Evolutionary conservation across 139 green algal genomes (phyloP).

Genomic region (Tetratostichococcus sp.): DNA sequence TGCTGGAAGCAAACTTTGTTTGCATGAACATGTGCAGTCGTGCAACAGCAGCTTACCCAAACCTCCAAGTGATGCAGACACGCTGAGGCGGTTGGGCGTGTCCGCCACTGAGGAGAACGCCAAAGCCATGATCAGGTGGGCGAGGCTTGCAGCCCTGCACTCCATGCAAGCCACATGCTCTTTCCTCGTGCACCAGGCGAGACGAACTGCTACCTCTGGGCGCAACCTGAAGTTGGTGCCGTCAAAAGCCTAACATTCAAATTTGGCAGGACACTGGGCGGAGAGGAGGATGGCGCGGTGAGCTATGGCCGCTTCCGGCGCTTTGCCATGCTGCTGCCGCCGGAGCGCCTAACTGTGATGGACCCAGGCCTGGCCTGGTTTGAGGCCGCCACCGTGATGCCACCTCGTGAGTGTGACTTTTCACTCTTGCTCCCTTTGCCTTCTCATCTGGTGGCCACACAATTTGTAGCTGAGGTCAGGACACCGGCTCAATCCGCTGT

Average conservation of each 20-base stretch:
- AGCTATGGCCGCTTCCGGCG: conserved; percentile 68
- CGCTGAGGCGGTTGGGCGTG: conserved; percentile 42
- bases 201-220: too few relatives aligned
- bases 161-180: too few relatives aligned
- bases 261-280: conserved; percentile 25
- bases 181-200: too few relatives aligned
- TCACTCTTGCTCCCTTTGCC: too few relatives aligned
- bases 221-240: too few relatives aligned
- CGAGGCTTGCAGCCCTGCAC: background rate
- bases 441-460: too few relatives aligned
- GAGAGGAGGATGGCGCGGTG: conserved; percentile 38
- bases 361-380: conserved; percentile 56
- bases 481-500: too few relatives aligned
- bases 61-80: too few relatives aligned
- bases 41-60: too few relatives aligned
- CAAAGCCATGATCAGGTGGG: conserved; percentile 35
- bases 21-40: too few relatives aligned
- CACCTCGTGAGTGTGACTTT: conserved; percentile 27
- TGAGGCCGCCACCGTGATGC: conserved; percentile 64
- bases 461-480: too few relatives aligned
- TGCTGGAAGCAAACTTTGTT: background rate
- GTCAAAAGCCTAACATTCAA: too few relatives aligned
- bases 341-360: conserved; percentile 29
- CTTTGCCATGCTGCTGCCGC: conserved; percentile 65
- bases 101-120: conserved; percentile 56